Evolutionary conservation across 2,329 filamentous ascomycete genomes (phyloP).

Genomic region (Uncinocarpus reesii): DNA sequence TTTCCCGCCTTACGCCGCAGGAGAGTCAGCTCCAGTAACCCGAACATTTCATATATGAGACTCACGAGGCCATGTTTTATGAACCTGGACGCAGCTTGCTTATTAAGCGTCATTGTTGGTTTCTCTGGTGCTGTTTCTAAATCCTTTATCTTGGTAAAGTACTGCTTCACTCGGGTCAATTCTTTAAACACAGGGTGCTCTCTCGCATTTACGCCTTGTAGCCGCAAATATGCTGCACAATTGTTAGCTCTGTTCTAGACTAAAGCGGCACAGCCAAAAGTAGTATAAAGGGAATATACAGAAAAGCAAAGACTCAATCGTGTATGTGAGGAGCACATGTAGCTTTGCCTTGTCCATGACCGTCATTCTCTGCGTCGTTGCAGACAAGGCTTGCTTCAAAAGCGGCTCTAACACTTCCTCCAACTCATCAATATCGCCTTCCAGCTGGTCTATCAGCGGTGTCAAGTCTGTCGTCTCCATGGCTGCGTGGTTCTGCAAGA

Average conservation of each 20-base stretch:
- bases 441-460: slow-evolving; percentile 61
- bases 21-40: slow-evolving; percentile 11
- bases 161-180: slow-evolving; percentile 75
- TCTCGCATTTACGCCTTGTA: slow-evolving; percentile 71
- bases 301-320: slow-evolving; percentile 83
- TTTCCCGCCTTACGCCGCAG: slow-evolving; percentile 35
- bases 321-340: slow-evolving; percentile 76
- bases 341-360: slow-evolving; percentile 93
- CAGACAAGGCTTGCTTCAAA: slow-evolving; percentile 52
- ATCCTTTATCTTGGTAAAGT: slow-evolving; percentile 82
- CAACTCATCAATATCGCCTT: slow-evolving; percentile 68
- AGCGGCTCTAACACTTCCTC: slow-evolving; percentile 66
- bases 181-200: slow-evolving; percentile 77
- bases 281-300: slow-evolving; percentile 41
- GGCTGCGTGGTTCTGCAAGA: slow-evolving; percentile 9
- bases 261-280: neutral
- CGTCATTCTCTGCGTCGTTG: slow-evolving; percentile 66
- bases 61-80: slow-evolving; percentile 69
- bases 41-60: neutral
- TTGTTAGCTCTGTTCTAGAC: neutral
- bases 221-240: slow-evolving; percentile 56
- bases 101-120: slow-evolving; percentile 54
- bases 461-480: slow-evolving; percentile 52
- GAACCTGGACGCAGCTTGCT: slow-evolving; percentile 67
- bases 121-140: slow-evolving; percentile 54